Conservation (phyloP, 1,284 basidiomycete genomes). For the Ganoderma boninense region DNA sequence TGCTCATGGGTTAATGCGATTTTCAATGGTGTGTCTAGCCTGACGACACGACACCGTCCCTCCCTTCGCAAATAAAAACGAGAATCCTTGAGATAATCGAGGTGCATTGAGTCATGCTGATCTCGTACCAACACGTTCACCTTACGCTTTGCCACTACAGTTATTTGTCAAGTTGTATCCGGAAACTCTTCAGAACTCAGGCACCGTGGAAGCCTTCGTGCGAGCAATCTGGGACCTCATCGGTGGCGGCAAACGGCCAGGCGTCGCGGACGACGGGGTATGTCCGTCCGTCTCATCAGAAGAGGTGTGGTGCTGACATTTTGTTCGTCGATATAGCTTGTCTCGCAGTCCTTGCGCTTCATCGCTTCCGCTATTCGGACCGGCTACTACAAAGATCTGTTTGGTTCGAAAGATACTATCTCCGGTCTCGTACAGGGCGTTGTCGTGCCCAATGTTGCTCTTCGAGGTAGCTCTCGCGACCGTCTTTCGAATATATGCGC, state of each 20-base stretch:
- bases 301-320: neutral
- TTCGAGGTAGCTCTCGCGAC: slow-evolving; percentile 59
- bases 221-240: slow-evolving; percentile 93
- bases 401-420: slow-evolving; percentile 82
- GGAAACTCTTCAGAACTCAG: slow-evolving; percentile 79
- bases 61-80: slow-evolving; percentile 89
- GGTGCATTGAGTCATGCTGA: slow-evolving; percentile 46
- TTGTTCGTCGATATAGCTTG: slow-evolving; percentile 62
- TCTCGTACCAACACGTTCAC: no score
- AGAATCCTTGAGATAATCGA: slow-evolving; percentile 92
- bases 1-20: no score
- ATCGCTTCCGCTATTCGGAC: slow-evolving; percentile 93
- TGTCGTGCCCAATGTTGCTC: slow-evolving; percentile 90
- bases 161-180: slow-evolving; percentile 93
- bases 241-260: slow-evolving; percentile 74
- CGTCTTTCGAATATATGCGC: no score
- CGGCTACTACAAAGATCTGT: slow-evolving; percentile 76
- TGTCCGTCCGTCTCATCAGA: slow-evolving; percentile 20
- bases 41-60: slow-evolving; percentile 85
- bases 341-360: slow-evolving; percentile 93
- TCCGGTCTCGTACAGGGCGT: slow-evolving; percentile 89
- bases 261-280: slow-evolving; percentile 84
- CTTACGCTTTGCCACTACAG: slow-evolving; percentile 47
- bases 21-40: slow-evolving; percentile 54
- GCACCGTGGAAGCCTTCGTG: slow-evolving; percentile 85